Evolutionary conservation across 2,329 filamentous ascomycete species (phyloP), one percentile per base, ranked within the genome.

Genomic region (Fusarium udum): DNA sequence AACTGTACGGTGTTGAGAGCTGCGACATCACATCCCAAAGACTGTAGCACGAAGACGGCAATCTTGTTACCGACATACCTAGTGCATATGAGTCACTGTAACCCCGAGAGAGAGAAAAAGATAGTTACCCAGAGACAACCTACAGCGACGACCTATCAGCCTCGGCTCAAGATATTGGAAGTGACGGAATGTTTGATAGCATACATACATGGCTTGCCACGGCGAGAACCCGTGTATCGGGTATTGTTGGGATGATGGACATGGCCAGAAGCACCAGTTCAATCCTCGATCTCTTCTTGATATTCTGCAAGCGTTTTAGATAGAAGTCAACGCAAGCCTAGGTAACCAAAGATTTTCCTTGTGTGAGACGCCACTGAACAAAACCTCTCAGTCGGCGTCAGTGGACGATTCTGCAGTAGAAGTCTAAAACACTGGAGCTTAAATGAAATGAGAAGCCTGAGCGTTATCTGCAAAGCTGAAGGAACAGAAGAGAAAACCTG

Each of bases 1-100:
- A 98, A 99, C 78, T 99, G 93, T 12, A 99, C 96, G 0, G 96
- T 99, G 81, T 99, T 98, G 78, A 99, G 88, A 6, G 95, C 94
- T 14, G 95, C 93, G 12, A 98, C 95, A 78, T 99, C 95, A 80
- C 95, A 98, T 53, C 96, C 96, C 57, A 99, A 85, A 2, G 93
- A 92, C 82, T 99, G 95, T 88, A 99, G 92, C 75, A 95, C 94
- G 80, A 97, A 97, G 3, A 95, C 95, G 46, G 95, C 95, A 87
- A 99, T 97, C 79, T 95, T 97, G 82, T 99, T 99, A 58, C 96
- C 96, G 75, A 99, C 96, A 88, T 98, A 95, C 81, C 96, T 97
- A 81, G 40, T 49, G 48, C 20, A n/a, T 45, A 66, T 75, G 36
- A 70, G 49, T 63, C 49, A 48, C 24, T 26, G 15, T 24, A 20